phyloP scores from a whole-genome alignment of 2,329 filamentous ascomycete genomes.

The Polytolypa hystricis region DNA sequence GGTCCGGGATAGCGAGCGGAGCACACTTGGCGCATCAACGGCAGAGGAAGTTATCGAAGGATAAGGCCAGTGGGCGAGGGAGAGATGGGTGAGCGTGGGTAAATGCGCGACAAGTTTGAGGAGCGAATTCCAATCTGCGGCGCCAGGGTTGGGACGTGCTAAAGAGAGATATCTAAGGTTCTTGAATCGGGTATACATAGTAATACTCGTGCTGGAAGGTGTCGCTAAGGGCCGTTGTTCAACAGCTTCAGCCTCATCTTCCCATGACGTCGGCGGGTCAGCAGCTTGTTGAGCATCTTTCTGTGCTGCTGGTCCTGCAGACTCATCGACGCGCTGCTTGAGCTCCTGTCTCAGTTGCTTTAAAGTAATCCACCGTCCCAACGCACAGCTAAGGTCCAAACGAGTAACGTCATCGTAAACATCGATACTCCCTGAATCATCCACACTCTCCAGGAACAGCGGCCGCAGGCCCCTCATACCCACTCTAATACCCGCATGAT shows the following conservation, averaged over 20 bases:
- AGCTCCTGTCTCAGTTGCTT: slow-evolving; percentile 38
- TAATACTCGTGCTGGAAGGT: neutral
- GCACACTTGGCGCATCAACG: slow-evolving; percentile 44
- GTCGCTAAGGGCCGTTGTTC: slow-evolving; percentile 8
- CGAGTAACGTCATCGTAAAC: slow-evolving; percentile 35
- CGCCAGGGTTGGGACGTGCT: slow-evolving; percentile 35
- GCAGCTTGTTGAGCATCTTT: slow-evolving; percentile 7
- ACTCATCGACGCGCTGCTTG: slow-evolving; percentile 14
- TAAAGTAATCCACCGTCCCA: slow-evolving; percentile 40
- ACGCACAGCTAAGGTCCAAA: slow-evolving; percentile 42
- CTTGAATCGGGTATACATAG: slow-evolving; percentile 30
- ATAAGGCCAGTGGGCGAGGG: slow-evolving; percentile 50
- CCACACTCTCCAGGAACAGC: slow-evolving; percentile 31
- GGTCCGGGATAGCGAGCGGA: slow-evolving; percentile 44
- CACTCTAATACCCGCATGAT: slow-evolving; percentile 28
- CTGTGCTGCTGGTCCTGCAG: neutral
- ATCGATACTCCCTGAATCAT: slow-evolving; percentile 8
- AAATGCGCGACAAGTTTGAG: slow-evolving; percentile 42
- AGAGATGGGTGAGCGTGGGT: slow-evolving; percentile 50
- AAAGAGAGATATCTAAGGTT: slow-evolving; percentile 49
- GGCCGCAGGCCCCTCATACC: slow-evolving; percentile 37
- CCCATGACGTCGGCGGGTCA: slow-evolving; percentile 30
- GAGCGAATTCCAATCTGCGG: slow-evolving; percentile 45
- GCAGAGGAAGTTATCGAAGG: slow-evolving; percentile 43
- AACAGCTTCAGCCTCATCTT: slow-evolving; percentile 18